A percentile compares a stretch with the other conserved stretches of the same genome.
Evolutionary conservation across 306 rosid genomes (phyloP).

Genomic region (Pterocarpus macrocarpus): DNA sequence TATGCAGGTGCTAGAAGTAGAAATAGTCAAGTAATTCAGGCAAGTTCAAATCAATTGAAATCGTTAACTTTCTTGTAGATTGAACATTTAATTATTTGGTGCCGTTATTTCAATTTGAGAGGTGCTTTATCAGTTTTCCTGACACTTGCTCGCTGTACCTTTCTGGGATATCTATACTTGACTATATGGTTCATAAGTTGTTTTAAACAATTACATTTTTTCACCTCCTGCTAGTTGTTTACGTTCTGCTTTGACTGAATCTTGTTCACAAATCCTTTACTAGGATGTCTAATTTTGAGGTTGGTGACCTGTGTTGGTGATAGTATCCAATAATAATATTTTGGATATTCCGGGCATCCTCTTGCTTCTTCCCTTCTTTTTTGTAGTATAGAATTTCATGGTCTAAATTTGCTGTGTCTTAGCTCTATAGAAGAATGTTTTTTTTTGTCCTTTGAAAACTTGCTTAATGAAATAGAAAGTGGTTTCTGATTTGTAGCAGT

Average conservation of each 20-base stretch:
- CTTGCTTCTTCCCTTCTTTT: background rate
- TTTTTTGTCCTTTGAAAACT: background rate
- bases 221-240: constrained; percentile 9
- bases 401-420: constrained; percentile 16
- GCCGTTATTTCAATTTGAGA: constrained; percentile 20
- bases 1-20: constrained; percentile 70
- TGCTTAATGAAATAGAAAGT: background rate
- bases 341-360: background rate
- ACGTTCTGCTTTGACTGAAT: background rate
- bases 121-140: background rate
- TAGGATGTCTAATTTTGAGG: too few relatives aligned
- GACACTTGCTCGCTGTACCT: background rate
- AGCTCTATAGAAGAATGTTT: constrained; percentile 2
- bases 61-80: constrained; percentile 20
- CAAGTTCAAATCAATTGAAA: constrained; percentile 51
- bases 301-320: background rate
- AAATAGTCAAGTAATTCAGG: constrained; percentile 63
- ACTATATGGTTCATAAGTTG: constrained; percentile 10
- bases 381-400: background rate
- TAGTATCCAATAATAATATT: constrained; percentile 16
- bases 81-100: background rate
- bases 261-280: constrained; percentile 8
- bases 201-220: constrained; percentile 4
- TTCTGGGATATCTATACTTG: constrained; percentile 3
- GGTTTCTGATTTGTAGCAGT: constrained; percentile 25